These are phyloP conservation scores for Pseudocercospora crystallina DNA, from an alignment of 2,329 filamentous ascomycete genomes.

Conservation along the genomic window DNA sequence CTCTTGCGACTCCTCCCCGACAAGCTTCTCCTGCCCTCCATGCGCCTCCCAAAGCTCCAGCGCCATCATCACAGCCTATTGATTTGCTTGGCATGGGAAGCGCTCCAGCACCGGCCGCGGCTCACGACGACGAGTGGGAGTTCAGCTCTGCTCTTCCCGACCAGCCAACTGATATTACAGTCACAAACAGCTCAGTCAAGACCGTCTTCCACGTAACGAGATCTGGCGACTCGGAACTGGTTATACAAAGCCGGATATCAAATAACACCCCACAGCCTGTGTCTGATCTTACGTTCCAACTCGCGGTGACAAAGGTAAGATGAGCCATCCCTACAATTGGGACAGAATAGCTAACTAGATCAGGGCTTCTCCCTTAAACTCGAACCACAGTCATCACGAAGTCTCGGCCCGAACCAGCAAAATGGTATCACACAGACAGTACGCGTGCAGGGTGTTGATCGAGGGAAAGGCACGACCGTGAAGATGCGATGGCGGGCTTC, in stretches of 20 bases:
- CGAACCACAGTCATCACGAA: conserved; percentile 79
- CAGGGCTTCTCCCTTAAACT: conserved; percentile 80
- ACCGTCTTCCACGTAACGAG: conserved; percentile 73
- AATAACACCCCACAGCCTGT: conserved; percentile 73
- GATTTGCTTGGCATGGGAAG: conserved; percentile 34
- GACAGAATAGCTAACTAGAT: not conserved
- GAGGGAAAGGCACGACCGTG: conserved; percentile 71
- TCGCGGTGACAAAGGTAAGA: conserved; percentile 86
- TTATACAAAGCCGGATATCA: conserved; percentile 79
- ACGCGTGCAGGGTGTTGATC: conserved; percentile 71
- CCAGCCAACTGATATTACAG: conserved; percentile 60
- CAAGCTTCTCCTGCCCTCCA: conserved; percentile 52
- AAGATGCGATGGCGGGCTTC: conserved; percentile 88
- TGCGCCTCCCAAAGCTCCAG: conserved; percentile 40
- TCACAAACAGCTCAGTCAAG: conserved; percentile 64
- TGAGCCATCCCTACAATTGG: not conserved
- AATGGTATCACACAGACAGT: conserved; percentile 82
- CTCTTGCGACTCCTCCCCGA: conserved; percentile 55
- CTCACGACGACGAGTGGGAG: conserved; percentile 81
- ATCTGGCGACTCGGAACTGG: conserved; percentile 54
- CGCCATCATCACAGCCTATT: conserved; percentile 28
- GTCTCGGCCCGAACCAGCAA: conserved; percentile 68
- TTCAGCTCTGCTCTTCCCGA: conserved; percentile 84
- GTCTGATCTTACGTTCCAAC: conserved; percentile 80
- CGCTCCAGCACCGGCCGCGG: conserved; percentile 41